Conservation (phyloP, 139 green algal species). For the Tetratostichococcus sp. region DNA sequence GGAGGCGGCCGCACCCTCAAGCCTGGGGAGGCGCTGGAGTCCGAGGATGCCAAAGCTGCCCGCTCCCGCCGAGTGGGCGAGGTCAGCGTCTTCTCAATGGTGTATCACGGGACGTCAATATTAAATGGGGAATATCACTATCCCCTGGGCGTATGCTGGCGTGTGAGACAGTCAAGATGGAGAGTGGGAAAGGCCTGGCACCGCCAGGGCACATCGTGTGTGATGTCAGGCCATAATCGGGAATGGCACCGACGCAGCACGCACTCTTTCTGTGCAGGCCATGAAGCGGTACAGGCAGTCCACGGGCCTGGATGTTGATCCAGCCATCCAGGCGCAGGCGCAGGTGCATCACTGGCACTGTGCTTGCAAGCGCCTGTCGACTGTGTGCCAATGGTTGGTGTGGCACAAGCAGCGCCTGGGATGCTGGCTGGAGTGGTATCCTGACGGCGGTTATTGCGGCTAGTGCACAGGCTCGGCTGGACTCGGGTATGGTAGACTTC, state of each 20-base stretch:
- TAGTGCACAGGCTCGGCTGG: not conserved
- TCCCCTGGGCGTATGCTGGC: too few relatives aligned
- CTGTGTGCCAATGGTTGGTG: not conserved
- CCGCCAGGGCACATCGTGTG: too few relatives aligned
- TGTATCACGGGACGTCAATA: too few relatives aligned
- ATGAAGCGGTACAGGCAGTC: not conserved
- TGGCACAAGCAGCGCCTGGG: too few relatives aligned
- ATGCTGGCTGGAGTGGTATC: too few relatives aligned
- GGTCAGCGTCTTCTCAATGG: too few relatives aligned
- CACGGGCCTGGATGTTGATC: not conserved
- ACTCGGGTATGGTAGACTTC: not conserved
- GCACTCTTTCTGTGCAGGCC: not conserved
- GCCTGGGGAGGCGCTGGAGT: conserved; percentile 52
- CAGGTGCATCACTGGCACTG: not conserved
- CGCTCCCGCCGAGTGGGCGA: not conserved
- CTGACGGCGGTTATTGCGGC: not conserved
- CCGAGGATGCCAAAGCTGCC: not conserved
- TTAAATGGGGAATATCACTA: too few relatives aligned
- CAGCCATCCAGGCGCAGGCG: not conserved
- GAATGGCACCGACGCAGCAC: too few relatives aligned
- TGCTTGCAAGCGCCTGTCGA: too few relatives aligned
- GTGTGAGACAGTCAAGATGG: too few relatives aligned
- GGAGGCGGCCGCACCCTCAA: conserved; percentile 64
- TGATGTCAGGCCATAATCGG: too few relatives aligned
- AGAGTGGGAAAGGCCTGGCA: too few relatives aligned